Evolutionary conservation across 2,329 filamentous ascomycete species (phyloP).

Genomic region (Ceratocystis lukuohia): DNA sequence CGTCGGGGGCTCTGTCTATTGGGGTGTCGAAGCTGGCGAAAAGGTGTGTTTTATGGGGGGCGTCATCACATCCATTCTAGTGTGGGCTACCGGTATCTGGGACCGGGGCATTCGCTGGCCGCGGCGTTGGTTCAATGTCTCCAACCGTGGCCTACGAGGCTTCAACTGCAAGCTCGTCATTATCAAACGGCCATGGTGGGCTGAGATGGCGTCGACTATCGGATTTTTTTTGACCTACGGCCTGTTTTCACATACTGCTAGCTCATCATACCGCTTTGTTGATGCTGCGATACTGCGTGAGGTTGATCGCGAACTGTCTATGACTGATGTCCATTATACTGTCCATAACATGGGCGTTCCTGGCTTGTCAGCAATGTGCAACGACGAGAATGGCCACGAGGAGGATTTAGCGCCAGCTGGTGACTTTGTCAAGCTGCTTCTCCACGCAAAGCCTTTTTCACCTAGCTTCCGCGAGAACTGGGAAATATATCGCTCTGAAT

Average conservation of each 20-base stretch:
- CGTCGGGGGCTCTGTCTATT: slow-evolving; percentile 87
- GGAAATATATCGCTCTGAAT: slow-evolving; percentile 87
- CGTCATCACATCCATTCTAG: slow-evolving; percentile 68
- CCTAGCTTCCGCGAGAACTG: slow-evolving; percentile 92
- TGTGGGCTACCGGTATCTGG: slow-evolving; percentile 95
- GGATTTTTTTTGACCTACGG: slow-evolving; percentile 69
- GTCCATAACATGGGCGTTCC: slow-evolving; percentile 24
- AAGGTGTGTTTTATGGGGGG: slow-evolving; percentile 88
- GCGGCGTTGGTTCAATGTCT: slow-evolving; percentile 73
- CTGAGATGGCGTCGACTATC: slow-evolving; percentile 58
- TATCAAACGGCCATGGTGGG: slow-evolving; percentile 68
- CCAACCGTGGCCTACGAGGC: slow-evolving; percentile 75
- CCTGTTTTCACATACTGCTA: slow-evolving; percentile 52
- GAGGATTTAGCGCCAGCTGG: slow-evolving; percentile 85
- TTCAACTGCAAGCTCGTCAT: slow-evolving; percentile 97
- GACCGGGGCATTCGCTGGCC: slow-evolving; percentile 92
- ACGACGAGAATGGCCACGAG: slow-evolving; percentile 56
- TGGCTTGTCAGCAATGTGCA: slow-evolving; percentile 23
- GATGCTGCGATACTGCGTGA: slow-evolving; percentile 49
- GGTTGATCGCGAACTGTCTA: slow-evolving; percentile 44
- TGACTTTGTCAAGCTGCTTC: slow-evolving; percentile 77
- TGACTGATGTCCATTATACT: slow-evolving; percentile 32
- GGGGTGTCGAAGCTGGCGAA: slow-evolving; percentile 81
- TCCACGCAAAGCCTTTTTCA: slow-evolving; percentile 89
- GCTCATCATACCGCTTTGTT: slow-evolving; percentile 62